phyloP scores from a whole-genome alignment of 371 early-diverging fungal species.

The Smittium culicis region DNA sequence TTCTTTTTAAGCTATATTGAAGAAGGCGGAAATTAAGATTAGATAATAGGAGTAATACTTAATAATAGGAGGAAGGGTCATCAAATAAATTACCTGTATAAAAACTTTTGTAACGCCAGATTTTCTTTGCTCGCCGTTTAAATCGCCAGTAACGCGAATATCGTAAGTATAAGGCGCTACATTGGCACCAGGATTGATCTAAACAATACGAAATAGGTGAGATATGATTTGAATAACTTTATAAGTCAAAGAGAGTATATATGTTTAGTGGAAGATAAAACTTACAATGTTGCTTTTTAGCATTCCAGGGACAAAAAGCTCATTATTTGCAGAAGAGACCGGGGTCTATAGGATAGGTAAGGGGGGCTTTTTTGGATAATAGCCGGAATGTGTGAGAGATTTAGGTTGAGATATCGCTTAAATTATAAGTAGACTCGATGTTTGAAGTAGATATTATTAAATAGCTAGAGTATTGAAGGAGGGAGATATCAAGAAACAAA shows the following conservation, averaged over 20 bases:
- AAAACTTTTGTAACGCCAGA: constrained; percentile 27
- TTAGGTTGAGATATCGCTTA: too few relatives aligned
- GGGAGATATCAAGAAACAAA: too few relatives aligned
- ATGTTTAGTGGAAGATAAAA: too few relatives aligned
- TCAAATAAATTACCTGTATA: constrained; percentile 24
- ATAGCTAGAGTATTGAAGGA: too few relatives aligned
- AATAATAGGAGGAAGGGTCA: neutral
- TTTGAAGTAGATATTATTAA: too few relatives aligned
- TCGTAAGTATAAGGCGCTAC: constrained; percentile 28
- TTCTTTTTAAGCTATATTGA: neutral
- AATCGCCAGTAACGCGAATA: constrained; percentile 30
- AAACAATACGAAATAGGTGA: neutral
- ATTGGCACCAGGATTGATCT: constrained; percentile 10
- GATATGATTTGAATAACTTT: neutral
- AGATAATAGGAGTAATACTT: neutral
- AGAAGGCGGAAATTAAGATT: too few relatives aligned
- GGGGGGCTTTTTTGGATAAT: too few relatives aligned
- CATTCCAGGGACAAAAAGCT: neutral
- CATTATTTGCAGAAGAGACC: too few relatives aligned
- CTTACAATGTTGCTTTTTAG: neutral
- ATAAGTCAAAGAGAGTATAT: neutral
- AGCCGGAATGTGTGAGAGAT: too few relatives aligned
- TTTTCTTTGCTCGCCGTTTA: constrained; percentile 19
- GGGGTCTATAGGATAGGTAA: too few relatives aligned
- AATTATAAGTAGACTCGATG: too few relatives aligned